Evolutionary conservation across 2,329 filamentous ascomycete species (phyloP), one percentile per base, ranked within the genome.

Genomic region (Penicillium sp.): DNA sequence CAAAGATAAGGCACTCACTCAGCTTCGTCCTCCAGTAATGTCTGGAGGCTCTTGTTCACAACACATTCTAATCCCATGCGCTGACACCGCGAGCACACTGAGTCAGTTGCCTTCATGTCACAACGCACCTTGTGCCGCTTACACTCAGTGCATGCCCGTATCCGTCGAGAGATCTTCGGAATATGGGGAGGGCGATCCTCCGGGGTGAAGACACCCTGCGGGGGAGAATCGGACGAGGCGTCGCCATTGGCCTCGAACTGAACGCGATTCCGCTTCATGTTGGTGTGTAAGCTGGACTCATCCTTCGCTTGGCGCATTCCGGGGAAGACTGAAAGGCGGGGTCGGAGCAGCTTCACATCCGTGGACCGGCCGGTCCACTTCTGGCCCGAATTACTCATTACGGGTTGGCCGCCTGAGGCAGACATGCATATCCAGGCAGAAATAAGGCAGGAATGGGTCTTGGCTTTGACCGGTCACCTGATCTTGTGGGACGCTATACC

Each of bases 51-150:
- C 53, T 77, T 77, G 57, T 78, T 77, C 43, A 77, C 65, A 28
- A 77, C 66, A 56, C 76, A 78, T 29, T 75, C 72, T 34, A 77
- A 53, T 3, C 71, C 72, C 59, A 76, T 71, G 52, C 76, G 73
- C 40, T 69, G 66, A 61, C 76, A 78, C 51, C 76, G 63, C 49
- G 72, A 72, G 57, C 76, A 78, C 15, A 70, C 68, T 26, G 74
- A 69, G 26, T 76, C 74, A 28, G 70, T 70, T 35, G 69, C 64
- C 51, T 72, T 68, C 73, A 78, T 77, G 47, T 77, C 72, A 61
- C 76, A 78, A 60, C 76, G 76, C 53, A 77, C 76, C 62, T 78
- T 78, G 54, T 77, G 75, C 50, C 75, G 73, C 53, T 76, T 72
- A 59, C 76, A 78, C 54, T 76, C 72, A 9, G 75, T 76, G 58